phyloP scores from a whole-genome alignment of 106 monocot genomes.

The Posidonia australis region DNA sequence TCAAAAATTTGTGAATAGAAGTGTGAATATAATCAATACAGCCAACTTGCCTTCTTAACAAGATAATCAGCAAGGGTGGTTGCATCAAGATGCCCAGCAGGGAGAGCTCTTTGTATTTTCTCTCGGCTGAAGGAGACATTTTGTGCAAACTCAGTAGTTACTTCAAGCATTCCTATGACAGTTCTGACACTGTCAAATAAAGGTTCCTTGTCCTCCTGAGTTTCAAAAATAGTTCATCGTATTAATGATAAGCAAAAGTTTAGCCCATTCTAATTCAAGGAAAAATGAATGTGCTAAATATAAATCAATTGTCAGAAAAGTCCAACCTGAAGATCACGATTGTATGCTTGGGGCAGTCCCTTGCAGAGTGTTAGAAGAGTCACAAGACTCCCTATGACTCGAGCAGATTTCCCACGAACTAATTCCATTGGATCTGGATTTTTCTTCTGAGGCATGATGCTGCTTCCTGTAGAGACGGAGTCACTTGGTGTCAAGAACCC shows the following conservation, averaged over 20 bases:
- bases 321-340: constrained; percentile 82
- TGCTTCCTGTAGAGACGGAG: constrained; percentile 74
- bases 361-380: constrained; percentile 80
- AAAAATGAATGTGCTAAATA: not conserved
- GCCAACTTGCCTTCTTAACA: constrained; percentile 76
- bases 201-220: constrained; percentile 96
- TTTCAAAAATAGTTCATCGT: constrained; percentile 4
- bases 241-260: not conserved
- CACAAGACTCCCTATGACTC: constrained; percentile 65
- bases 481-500: constrained; percentile 89
- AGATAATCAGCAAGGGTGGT: constrained; percentile 99
- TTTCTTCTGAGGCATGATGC: constrained; percentile 98
- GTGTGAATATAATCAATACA: not conserved
- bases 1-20: not conserved
- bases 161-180: constrained; percentile 79
- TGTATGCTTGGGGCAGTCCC: constrained; percentile 95
- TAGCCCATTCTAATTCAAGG: not conserved
- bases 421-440: constrained; percentile 99
- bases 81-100: constrained; percentile 93
- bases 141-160: constrained; percentile 79
- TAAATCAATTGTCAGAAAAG: not conserved
- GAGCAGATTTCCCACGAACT: constrained; percentile 91
- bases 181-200: constrained; percentile 90
- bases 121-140: constrained; percentile 65
- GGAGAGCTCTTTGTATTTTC: constrained; percentile 65